Evolutionary conservation across 1,284 basidiomycete species (phyloP).

Genomic region (Microbotryum lychnidis-dioicae): DNA sequence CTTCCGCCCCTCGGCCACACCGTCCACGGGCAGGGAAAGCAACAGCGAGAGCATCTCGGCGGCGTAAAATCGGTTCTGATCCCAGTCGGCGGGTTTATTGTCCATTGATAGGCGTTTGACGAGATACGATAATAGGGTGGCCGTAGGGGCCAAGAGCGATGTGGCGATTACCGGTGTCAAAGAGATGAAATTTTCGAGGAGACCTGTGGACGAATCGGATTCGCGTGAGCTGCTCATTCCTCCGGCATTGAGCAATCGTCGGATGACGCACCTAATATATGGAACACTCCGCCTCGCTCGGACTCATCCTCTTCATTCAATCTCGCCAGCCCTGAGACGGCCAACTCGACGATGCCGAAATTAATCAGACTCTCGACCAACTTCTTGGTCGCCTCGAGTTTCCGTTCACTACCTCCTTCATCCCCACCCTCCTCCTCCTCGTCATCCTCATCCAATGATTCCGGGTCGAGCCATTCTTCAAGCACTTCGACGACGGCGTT

Average conservation of each 20-base stretch:
- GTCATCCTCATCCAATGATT: constrained; percentile 68
- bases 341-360: constrained; percentile 71
- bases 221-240: not conserved
- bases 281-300: constrained; percentile 81
- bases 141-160: constrained; percentile 54
- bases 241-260: not conserved
- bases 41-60: constrained; percentile 70
- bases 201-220: constrained; percentile 47
- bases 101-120: constrained; percentile 54
- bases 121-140: constrained; percentile 64
- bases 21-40: constrained; percentile 49
- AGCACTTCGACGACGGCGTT: constrained; percentile 84
- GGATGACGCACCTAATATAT: constrained; percentile 59
- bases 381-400: constrained; percentile 24
- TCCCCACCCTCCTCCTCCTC: constrained; percentile 54
- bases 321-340: constrained; percentile 72
- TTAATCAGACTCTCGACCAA: constrained; percentile 52
- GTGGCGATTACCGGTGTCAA: constrained; percentile 54
- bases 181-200: constrained; percentile 86
- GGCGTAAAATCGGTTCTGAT: constrained; percentile 42
- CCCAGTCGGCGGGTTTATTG: constrained; percentile 22
- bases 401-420: constrained; percentile 40
- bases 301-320: constrained; percentile 77
- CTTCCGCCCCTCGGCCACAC: constrained; percentile 49
- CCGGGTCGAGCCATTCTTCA: constrained; percentile 92